phyloP scores from a whole-genome alignment of 2,329 filamentous ascomycete species.

The Xylariaceae sp. region DNA sequence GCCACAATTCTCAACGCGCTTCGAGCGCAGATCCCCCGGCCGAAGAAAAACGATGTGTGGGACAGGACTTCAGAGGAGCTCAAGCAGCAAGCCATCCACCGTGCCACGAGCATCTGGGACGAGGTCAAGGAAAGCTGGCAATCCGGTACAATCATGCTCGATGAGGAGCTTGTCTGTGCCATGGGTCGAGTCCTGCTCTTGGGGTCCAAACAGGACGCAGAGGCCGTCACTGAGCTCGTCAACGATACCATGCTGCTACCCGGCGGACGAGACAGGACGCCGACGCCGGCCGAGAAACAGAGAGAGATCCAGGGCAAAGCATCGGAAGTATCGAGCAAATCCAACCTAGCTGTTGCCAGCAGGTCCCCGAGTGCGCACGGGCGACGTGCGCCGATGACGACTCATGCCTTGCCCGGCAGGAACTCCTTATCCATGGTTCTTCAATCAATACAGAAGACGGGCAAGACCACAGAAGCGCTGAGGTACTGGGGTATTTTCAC shows the following conservation, averaged over 20 bases:
- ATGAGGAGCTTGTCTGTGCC: constrained; percentile 69
- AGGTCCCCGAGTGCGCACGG: too few relatives aligned
- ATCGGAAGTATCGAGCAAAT: too few relatives aligned
- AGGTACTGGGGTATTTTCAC: constrained; percentile 75
- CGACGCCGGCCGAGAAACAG: neutral
- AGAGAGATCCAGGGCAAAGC: too few relatives aligned
- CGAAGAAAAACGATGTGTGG: constrained; percentile 18
- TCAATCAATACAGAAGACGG: constrained; percentile 52
- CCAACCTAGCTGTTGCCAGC: too few relatives aligned
- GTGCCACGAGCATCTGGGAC: constrained; percentile 71
- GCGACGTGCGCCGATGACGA: constrained; percentile 13
- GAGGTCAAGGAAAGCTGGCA: constrained; percentile 74
- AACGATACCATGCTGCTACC: constrained; percentile 75
- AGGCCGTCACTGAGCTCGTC: constrained; percentile 67
- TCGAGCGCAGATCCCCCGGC: constrained; percentile 35
- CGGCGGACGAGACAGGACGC: constrained; percentile 32
- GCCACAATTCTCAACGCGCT: constrained; percentile 77
- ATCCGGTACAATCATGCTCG: constrained; percentile 60
- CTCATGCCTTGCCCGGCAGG: constrained; percentile 37
- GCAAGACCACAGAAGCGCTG: constrained; percentile 53
- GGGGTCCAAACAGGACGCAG: constrained; percentile 55
- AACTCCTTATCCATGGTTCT: constrained; percentile 65
- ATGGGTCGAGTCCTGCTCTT: constrained; percentile 75
- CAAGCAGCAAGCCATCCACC: constrained; percentile 44
- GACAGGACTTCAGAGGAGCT: constrained; percentile 26